Evolutionary conservation across 345 rosid species (phyloP).

Genomic region (Psidium guajava): DNA sequence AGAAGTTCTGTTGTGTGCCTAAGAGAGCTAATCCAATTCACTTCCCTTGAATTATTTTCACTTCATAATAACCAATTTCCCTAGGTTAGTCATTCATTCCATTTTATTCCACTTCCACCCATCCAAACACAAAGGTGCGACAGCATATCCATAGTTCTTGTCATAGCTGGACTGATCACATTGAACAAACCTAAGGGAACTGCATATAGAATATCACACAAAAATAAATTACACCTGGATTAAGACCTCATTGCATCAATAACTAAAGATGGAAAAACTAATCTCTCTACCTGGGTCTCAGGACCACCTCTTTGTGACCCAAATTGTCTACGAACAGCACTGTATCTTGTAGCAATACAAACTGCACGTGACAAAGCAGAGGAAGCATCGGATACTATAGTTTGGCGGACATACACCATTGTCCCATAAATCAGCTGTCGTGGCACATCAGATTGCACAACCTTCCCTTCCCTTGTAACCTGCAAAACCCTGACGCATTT

Average conservation of each 20-base stretch:
- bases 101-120: neutral
- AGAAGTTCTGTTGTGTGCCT: neutral
- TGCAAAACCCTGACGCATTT: slow-evolving; percentile 60
- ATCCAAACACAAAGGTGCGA: neutral
- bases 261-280: neutral
- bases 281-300: slow-evolving; percentile 74
- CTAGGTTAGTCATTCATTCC: neutral
- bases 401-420: slow-evolving; percentile 85
- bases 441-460: slow-evolving; percentile 68
- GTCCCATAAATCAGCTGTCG: slow-evolving; percentile 90
- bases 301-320: slow-evolving; percentile 57
- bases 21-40: neutral
- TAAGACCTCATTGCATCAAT: neutral
- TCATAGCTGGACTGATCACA: neutral
- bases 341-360: slow-evolving; percentile 95
- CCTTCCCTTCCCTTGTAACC: slow-evolving; percentile 89
- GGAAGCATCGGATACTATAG: slow-evolving; percentile 86
- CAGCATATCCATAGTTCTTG: neutral
- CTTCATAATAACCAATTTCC: neutral
- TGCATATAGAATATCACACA: neutral
- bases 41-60: neutral
- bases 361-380: slow-evolving; percentile 80
- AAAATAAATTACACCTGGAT: neutral
- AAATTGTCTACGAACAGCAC: slow-evolving; percentile 96
- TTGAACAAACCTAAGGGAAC: neutral